These are phyloP conservation scores for Draba incana DNA, from an alignment of 345 rosid species.

Conservation along the genomic window DNA sequence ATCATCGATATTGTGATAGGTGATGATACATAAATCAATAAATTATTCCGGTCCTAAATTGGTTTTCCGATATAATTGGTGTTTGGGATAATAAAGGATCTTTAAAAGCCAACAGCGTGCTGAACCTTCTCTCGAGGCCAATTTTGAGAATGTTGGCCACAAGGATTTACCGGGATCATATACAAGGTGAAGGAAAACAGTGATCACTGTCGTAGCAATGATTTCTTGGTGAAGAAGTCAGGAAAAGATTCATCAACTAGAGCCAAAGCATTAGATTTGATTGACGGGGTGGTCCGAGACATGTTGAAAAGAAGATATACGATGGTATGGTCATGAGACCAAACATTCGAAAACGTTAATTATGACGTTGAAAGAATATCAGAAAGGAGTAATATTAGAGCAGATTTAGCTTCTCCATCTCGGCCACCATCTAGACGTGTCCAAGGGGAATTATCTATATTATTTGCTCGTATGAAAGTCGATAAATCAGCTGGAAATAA, in stretches of 20 bases:
- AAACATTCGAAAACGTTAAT: constrained; percentile 43
- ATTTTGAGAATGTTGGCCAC: constrained; percentile 45
- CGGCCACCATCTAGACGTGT: constrained; percentile 41
- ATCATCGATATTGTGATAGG: too few relatives aligned
- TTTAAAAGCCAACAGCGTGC: constrained; percentile 49
- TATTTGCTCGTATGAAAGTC: constrained; percentile 33
- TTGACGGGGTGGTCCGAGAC: constrained; percentile 53
- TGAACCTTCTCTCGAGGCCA: constrained; percentile 53
- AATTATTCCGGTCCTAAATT: too few relatives aligned
- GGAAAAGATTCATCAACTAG: constrained; percentile 68
- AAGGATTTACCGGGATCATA: constrained; percentile 49
- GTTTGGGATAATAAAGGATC: constrained; percentile 50
- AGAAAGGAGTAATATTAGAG: constrained; percentile 35
- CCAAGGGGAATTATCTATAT: constrained; percentile 38
- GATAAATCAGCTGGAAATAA: constrained; percentile 36
- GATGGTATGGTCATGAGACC: constrained; percentile 48
- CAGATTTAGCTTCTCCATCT: constrained; percentile 42
- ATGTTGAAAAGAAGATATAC: constrained; percentile 52
- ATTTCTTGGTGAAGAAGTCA: constrained; percentile 54
- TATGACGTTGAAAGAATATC: constrained; percentile 40
- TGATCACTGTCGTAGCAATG: constrained; percentile 49
- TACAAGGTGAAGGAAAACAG: constrained; percentile 49
- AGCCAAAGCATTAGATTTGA: constrained; percentile 53
- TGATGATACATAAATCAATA: too few relatives aligned
- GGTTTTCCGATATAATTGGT: constrained; percentile 25